Evolutionary conservation across 495 filamentous ascomycete genomes (phyloP), one percentile per base, ranked within the genome.

Genomic region (Letharia lupina): DNA sequence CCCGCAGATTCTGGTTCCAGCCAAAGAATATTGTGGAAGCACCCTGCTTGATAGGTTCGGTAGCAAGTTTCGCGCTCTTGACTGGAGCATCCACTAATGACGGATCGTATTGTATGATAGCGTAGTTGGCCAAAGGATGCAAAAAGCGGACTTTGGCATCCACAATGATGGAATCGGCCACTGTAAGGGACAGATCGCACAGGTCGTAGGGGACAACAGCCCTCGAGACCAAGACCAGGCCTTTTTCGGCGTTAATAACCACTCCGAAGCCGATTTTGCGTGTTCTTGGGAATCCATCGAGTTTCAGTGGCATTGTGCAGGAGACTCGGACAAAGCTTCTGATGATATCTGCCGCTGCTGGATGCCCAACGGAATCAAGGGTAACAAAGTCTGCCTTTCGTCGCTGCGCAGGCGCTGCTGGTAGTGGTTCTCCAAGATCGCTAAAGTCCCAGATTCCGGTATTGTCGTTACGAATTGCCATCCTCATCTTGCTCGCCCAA

Each of bases 61-160:
- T 83, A 71, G 91, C 89, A 60, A 99, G 84, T 71, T 82, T 89
- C 33, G 94, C 93, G 70, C 88, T 93, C 76, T 95, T 81, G 31
- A 99, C 91, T 8, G 95, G 93, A 10, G 95, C 94, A 70, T 95
- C 84, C 56, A 98, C 95, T 2, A 99, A 84, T 44, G 82, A 86
- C 3, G 95, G 89, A 75, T 99, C 94, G 73, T 98, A 99, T 76
- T 95, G 89, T 64, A 99, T 84, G 70, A 99, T 88, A 67, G 87
- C 88, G 77, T 97, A 99, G 75, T 99, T 99, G 73, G 97, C 95
- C 41, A 98, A 80, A n/a, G 94, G 94, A 75, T 99, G 94, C 78
- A 99, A 82, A 80, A 99, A 99, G 31, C 96, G 81, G 20, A 99
- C 89, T 75, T 95, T 96, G 66, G 89, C 94, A 65, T 89, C 88